Conservation (phyloP, 192 early-diverging fungal genomes). For the Backusella sp. region DNA sequence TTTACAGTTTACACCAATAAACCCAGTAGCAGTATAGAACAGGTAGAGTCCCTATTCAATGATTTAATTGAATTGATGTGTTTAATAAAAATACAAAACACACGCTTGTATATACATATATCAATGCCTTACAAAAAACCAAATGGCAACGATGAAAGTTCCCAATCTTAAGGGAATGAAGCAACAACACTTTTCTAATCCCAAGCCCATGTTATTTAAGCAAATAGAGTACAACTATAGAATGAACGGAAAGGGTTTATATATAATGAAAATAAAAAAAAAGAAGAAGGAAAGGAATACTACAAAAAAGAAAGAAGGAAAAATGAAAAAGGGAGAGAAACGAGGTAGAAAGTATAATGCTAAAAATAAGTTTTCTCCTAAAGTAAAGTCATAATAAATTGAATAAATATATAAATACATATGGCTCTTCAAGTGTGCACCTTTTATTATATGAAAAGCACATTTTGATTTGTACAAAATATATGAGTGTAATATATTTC, state of each 20-base stretch:
- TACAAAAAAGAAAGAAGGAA: slow-evolving; percentile 9
- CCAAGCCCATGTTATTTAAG: slow-evolving; percentile 17
- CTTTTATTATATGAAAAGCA: neutral
- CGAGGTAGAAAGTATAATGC: neutral
- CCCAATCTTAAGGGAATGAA: slow-evolving; percentile 39
- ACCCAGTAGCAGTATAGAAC: slow-evolving; percentile 16
- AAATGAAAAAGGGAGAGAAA: slow-evolving; percentile 10
- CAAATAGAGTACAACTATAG: neutral
- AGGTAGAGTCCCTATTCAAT: slow-evolving; percentile 17
- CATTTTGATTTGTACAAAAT: neutral
- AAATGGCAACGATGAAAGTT: slow-evolving; percentile 37
- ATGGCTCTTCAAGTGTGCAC: neutral
- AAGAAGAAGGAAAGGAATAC: slow-evolving; percentile 8
- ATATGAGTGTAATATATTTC: neutral
- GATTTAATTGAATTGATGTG: neutral
- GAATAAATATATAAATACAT: no score
- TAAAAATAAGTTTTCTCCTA: neutral
- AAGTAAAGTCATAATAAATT: neutral
- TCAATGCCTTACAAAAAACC: slow-evolving; percentile 32
- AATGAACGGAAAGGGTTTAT: slow-evolving; percentile 11
- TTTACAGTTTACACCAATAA: slow-evolving; percentile 22
- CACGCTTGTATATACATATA: neutral
- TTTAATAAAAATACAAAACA: neutral
- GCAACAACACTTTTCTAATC: slow-evolving; percentile 39
- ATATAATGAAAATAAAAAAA: neutral